Conservation (phyloP, 1,284 basidiomycete species). For the Pisolithus thermaeus region DNA sequence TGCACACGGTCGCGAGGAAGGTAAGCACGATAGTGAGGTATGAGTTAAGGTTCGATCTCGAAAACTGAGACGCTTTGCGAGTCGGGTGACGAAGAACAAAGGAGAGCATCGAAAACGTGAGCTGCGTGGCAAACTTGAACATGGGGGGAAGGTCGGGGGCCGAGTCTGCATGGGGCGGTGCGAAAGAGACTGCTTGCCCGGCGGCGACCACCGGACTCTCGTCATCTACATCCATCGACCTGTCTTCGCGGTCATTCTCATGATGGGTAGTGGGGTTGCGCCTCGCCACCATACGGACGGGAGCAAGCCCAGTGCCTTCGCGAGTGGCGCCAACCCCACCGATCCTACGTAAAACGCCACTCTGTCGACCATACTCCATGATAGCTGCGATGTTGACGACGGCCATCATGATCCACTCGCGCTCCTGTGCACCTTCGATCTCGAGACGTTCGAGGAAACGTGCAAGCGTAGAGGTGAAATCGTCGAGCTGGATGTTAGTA, state of each 20-base stretch:
- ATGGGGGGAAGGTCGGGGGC: constrained; percentile 47
- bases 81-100: constrained; percentile 65
- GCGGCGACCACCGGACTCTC: constrained; percentile 22
- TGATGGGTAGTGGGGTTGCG: constrained; percentile 24
- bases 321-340: constrained; percentile 38
- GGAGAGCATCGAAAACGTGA: constrained; percentile 77
- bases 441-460: constrained; percentile 84
- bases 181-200: constrained; percentile 31
- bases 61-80: constrained; percentile 52
- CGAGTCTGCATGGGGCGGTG: constrained; percentile 30
- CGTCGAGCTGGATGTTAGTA: constrained; percentile 90
- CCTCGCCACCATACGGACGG: constrained; percentile 44
- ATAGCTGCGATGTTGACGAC: constrained; percentile 77
- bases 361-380: constrained; percentile 86
- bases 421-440: constrained; percentile 75
- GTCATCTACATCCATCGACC: constrained; percentile 68
- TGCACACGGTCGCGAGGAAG: constrained; percentile 76
- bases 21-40: constrained; percentile 86
- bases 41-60: constrained; percentile 67
- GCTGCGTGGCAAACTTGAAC: constrained; percentile 69
- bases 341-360: constrained; percentile 62
- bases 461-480: constrained; percentile 76
- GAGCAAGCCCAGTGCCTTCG: constrained; percentile 29
- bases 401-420: constrained; percentile 96
- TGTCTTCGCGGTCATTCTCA: constrained; percentile 43